Base-by-base conservation (phyloP, 192 early-diverging fungal genomes). In the Hyaloraphidium curvatum region DNA sequence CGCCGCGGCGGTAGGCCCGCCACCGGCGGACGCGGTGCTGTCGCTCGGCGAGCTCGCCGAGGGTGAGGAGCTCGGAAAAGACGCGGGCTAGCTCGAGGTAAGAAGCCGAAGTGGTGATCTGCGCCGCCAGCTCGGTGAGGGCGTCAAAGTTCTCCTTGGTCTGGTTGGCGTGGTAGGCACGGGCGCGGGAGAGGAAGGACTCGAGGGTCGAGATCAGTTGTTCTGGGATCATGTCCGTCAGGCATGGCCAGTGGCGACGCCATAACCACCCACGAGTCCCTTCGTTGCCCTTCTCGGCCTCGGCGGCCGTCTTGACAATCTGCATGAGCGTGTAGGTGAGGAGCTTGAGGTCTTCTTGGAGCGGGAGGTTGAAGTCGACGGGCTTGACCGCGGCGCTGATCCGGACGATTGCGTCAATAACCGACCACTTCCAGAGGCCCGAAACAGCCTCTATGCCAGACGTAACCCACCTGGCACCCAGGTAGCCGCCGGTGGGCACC, bases 1-100 rank as follows among this genome's bases (percentile, higher is more conserved):
- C 56, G 28, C 62, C 62, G 14, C 62, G 40, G 30, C 62, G 54
- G 37, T 64, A 64, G 22, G 57, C 62, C 22, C 62, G 62, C 62
- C 62, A 64, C 25, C 62, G 17, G 9, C 62, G 40, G 13, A 64
- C 56, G 9, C 62, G 39, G 39, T 64, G 62, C 50, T 64, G 62
- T 39, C 62, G 62, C 30, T 64, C 62, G 16, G 62, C 62, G 39
- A 64, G 55, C 16, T 64, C 51, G 5, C 57, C 62, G 30, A 64
- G 52, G 7, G 55, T 64, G 29, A 64, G 30, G 35, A 60, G 59
- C 37, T 64, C 62, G 17, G 59, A 57, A 26, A 64, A 64, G 5
- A 52, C 55, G 16, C 62, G 53, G 16, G 58, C 59, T 56, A 64
- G 29, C 29, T 64, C 62, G 19, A 64, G 39, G n/a, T 52, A 51